These are phyloP conservation scores for Eucalyptus curtisii DNA, from an alignment of 345 rosid genomes.

Conservation along the genomic window DNA sequence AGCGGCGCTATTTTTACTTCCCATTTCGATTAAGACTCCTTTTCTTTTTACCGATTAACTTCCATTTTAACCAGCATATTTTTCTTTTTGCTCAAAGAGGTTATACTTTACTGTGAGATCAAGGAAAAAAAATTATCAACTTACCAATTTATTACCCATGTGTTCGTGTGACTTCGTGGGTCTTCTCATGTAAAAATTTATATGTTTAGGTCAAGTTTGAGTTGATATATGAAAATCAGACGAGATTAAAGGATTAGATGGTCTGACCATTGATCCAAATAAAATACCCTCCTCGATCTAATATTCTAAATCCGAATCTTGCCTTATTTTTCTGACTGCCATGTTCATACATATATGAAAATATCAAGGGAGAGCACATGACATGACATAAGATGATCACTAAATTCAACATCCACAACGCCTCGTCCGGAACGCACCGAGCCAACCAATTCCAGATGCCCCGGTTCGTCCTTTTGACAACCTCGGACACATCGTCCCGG, in stretches of 20 bases:
- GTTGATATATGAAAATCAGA: not conserved
- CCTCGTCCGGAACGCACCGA: not conserved
- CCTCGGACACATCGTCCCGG: not conserved
- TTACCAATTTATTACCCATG: not conserved
- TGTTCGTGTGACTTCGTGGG: rapidly evolving
- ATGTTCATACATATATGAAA: not conserved
- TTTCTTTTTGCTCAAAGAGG: not conserved
- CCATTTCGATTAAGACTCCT: not conserved
- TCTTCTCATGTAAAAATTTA: not conserved
- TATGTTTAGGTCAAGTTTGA: not conserved
- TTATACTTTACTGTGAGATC: not conserved
- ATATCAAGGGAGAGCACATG: not conserved
- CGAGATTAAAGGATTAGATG: not conserved
- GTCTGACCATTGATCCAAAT: not conserved
- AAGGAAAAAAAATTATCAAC: too few relatives aligned
- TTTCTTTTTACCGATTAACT: not conserved
- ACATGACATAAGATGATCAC: not conserved
- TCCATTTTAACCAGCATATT: too few relatives aligned
- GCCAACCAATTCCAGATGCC: not conserved
- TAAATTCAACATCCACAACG: not conserved
- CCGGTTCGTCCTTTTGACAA: not conserved
- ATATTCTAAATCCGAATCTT: not conserved
- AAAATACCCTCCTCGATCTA: not conserved
- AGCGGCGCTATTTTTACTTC: rapidly evolving
- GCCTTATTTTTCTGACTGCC: not conserved